Evolutionary conservation across 2,329 filamentous ascomycete genomes (phyloP).

Genomic region (Trichoderma sp.): DNA sequence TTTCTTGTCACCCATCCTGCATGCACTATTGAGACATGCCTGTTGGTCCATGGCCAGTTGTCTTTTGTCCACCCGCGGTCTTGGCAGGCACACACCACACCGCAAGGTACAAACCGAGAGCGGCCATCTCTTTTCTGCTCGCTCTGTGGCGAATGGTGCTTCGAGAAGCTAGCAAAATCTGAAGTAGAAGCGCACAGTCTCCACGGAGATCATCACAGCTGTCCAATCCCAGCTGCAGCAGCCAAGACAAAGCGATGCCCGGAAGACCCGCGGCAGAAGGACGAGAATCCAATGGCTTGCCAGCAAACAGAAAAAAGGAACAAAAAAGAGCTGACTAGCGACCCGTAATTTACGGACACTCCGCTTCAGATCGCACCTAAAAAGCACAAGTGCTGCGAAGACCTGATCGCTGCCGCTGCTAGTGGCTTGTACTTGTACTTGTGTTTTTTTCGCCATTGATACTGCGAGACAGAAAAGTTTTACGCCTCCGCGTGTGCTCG

Average conservation of each 20-base stretch:
- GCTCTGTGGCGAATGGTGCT: not conserved
- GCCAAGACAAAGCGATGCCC: not conserved
- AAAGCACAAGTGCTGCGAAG: not conserved
- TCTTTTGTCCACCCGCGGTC: not conserved
- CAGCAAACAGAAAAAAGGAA: not conserved
- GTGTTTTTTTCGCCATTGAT: not conserved
- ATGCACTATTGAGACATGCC: not conserved
- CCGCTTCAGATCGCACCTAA: conserved; percentile 7
- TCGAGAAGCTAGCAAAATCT: not conserved
- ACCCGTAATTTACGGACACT: conserved; percentile 12
- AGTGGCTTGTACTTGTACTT: not conserved
- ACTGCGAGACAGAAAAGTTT: not conserved
- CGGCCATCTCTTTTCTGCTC: not conserved
- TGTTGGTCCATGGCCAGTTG: not conserved
- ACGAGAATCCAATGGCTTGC: not conserved
- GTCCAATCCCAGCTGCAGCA: conserved; percentile 11
- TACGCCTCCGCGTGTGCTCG: not conserved
- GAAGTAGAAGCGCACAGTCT: not conserved
- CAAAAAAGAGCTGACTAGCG: not conserved
- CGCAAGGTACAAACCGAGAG: not conserved
- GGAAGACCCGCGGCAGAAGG: not conserved
- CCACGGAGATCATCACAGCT: not conserved
- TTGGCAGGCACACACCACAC: conserved; percentile 16
- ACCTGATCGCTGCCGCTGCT: conserved; percentile 6
- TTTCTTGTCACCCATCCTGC: not conserved